Percentiles rank a stretch among this genome's conserved stretches.
phyloP scores from a whole-genome alignment of 2,329 filamentous ascomycete species.

The Xylariales sp. region DNA sequence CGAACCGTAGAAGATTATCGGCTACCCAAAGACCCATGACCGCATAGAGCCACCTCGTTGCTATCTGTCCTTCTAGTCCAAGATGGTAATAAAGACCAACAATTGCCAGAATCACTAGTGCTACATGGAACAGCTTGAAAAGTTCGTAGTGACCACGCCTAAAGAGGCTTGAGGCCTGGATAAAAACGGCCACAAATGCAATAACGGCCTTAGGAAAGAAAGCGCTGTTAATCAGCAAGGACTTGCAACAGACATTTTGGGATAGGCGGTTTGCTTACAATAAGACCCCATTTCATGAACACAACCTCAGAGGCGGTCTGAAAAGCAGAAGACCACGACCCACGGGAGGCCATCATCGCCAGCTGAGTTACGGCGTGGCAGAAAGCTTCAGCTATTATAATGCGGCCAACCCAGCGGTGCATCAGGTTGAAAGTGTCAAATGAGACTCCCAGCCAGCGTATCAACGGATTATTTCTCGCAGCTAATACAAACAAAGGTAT shows the following conservation, averaged over 20 bases:
- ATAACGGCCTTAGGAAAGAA: too few species aligned
- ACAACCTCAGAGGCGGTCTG: slow-evolving; percentile 27
- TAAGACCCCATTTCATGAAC: slow-evolving; percentile 58
- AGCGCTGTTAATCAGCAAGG: too few species aligned
- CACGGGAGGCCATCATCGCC: slow-evolving; percentile 30
- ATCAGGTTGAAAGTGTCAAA: slow-evolving; percentile 82
- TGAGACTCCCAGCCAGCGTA: slow-evolving; percentile 65
- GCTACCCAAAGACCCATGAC: slow-evolving; percentile 63
- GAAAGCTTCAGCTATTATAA: slow-evolving; percentile 66
- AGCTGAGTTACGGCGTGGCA: slow-evolving; percentile 62
- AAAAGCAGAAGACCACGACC: slow-evolving; percentile 46
- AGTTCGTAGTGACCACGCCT: slow-evolving; percentile 77
- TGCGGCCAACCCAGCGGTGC: slow-evolving; percentile 76
- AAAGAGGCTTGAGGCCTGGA: slow-evolving; percentile 67
- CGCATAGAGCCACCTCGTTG: slow-evolving; percentile 56
- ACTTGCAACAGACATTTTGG: too few species aligned
- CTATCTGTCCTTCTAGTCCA: slow-evolving; percentile 48
- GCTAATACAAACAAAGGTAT: slow-evolving; percentile 61
- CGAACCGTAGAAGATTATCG: slow-evolving; percentile 58
- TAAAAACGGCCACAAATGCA: slow-evolving; percentile 57
- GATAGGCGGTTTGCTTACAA: too few species aligned
- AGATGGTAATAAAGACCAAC: slow-evolving; percentile 65
- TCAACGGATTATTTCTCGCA: slow-evolving; percentile 74
- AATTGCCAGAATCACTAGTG: slow-evolving; percentile 54
- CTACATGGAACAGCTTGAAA: slow-evolving; percentile 70